phyloP scores from a whole-genome alignment of 805 yeast genomes.

The Cyberlindnera nakhonratchasimensis region DNA sequence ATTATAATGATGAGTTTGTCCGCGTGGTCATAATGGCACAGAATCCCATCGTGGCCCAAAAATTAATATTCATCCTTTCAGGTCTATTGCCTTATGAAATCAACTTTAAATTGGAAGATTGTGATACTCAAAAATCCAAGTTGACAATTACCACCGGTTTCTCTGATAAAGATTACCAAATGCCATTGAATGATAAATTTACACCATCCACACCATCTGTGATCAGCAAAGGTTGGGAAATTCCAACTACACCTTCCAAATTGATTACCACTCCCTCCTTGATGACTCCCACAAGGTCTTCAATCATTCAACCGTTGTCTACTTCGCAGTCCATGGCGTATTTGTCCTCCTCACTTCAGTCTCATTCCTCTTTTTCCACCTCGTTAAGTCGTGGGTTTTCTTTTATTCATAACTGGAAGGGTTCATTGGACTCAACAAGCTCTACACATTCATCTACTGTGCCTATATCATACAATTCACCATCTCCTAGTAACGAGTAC shows the following conservation, averaged over 20 bases:
- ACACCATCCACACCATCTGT: constrained; percentile 27
- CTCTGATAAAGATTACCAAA: not conserved
- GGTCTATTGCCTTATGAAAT: constrained; percentile 43
- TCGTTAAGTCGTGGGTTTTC: constrained; percentile 29
- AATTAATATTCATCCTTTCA: constrained; percentile 49
- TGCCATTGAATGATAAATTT: not conserved
- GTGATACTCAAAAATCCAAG: constrained; percentile 1
- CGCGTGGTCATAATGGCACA: constrained; percentile 56
- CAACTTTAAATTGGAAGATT: constrained; percentile 19
- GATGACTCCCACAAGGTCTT: constrained; percentile 33
- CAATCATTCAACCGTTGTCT: constrained; percentile 33
- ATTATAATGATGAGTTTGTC: constrained; percentile 31
- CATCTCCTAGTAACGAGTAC: constrained; percentile 36
- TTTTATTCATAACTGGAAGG: constrained; percentile 25
- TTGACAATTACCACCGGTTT: not conserved
- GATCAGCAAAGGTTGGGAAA: constrained; percentile 38
- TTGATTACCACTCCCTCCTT: constrained; percentile 28
- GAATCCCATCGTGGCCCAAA: constrained; percentile 58
- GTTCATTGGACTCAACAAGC: constrained; percentile 28
- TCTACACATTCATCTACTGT: constrained; percentile 24
- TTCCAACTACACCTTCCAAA: constrained; percentile 32
- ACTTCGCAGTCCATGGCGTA: constrained; percentile 36
- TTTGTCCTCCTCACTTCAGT: constrained; percentile 37
- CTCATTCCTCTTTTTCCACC: constrained; percentile 32
- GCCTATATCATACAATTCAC: constrained; percentile 23